Conservation (phyloP, 2,329 filamentous ascomycete genomes). For the Cadophora sp. region DNA sequence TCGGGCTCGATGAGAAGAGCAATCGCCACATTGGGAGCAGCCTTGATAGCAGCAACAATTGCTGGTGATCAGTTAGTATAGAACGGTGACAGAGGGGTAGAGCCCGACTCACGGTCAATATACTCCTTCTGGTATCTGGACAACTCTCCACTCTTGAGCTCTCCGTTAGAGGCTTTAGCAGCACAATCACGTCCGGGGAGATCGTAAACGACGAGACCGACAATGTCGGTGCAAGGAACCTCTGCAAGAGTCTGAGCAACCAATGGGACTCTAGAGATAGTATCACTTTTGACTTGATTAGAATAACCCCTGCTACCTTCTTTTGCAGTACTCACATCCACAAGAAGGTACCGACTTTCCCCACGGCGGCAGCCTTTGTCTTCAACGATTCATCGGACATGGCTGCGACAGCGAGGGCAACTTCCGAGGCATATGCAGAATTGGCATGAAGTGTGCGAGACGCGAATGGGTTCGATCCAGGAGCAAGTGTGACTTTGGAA, state of each 20-base stretch:
- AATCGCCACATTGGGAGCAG: constrained; percentile 36
- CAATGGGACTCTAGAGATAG: constrained; percentile 55
- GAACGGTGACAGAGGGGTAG: constrained; percentile 50
- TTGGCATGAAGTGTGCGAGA: constrained; percentile 61
- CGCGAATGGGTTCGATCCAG: constrained; percentile 55
- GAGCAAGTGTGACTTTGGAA: constrained; percentile 36
- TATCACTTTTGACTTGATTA: constrained; percentile 47
- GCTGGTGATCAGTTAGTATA: constrained; percentile 52
- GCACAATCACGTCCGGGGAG: constrained; percentile 65
- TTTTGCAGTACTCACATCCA: constrained; percentile 50
- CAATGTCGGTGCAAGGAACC: constrained; percentile 54
- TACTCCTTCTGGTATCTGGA: constrained; percentile 60
- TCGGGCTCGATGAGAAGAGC: constrained; percentile 57
- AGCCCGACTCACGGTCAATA: constrained; percentile 55
- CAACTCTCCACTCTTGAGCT: constrained; percentile 59
- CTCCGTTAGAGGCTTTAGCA: constrained; percentile 63
- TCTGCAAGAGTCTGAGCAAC: constrained; percentile 55
- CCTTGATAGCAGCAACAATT: constrained; percentile 40
- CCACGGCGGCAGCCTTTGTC: constrained; percentile 43
- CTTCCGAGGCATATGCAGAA: constrained; percentile 61
- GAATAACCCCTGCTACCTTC: not conserved
- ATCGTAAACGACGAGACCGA: constrained; percentile 60
- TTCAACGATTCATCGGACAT: constrained; percentile 61
- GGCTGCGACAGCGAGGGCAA: constrained; percentile 59
- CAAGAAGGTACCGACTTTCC: constrained; percentile 55